Evolutionary conservation across 2,329 filamentous ascomycete species (phyloP).

Genomic region (Botrytis elliptica): DNA sequence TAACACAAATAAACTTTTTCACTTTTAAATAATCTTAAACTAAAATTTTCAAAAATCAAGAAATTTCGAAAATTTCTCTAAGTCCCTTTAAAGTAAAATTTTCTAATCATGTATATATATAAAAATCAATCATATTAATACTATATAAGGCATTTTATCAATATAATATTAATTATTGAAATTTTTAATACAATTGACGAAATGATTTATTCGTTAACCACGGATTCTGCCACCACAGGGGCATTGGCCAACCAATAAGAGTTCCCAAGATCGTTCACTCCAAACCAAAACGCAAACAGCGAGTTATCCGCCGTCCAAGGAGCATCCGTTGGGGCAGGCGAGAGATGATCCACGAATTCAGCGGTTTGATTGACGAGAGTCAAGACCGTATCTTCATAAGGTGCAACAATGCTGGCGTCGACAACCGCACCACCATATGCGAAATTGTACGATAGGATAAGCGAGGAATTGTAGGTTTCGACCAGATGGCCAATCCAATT

Average conservation of each 20-base stretch:
- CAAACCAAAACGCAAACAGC: constrained; percentile 51
- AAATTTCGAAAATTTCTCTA: no score
- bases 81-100: no score
- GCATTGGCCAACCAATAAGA: constrained; percentile 42
- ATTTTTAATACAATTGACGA: no score
- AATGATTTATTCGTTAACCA: no score
- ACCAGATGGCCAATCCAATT: constrained; percentile 49
- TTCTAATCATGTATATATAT: no score
- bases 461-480: constrained; percentile 42
- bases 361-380: constrained; percentile 40
- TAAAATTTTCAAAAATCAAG: no score
- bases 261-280: constrained; percentile 53
- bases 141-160: no score
- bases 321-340: constrained; percentile 38
- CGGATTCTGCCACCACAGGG: no score
- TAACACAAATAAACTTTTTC: no score
- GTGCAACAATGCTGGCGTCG: constrained; percentile 36
- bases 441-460: constrained; percentile 49
- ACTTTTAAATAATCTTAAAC: no score
- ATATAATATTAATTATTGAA: no score
- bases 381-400: constrained; percentile 32
- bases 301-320: constrained; percentile 44
- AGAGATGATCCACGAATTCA: constrained; percentile 42
- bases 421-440: constrained; percentile 45
- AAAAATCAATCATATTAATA: no score